Evolutionary conservation across 257 asterid genomes (phyloP).

Genomic region (Fraxinus anomala): DNA sequence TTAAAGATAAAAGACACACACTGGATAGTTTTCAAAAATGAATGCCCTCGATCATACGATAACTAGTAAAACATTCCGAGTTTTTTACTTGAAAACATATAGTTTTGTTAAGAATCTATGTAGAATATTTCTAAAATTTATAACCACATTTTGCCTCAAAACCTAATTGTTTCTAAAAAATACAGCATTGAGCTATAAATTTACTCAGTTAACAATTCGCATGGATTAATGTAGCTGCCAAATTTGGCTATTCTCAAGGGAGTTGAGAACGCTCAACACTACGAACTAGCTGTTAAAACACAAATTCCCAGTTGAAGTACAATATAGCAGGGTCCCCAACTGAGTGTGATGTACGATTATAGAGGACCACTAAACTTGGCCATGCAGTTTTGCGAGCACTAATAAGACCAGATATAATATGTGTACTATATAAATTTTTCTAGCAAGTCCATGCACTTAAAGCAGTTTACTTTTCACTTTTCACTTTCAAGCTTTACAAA

Average conservation of each 20-base stretch:
- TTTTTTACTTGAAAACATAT: neutral
- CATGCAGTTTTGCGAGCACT: neutral
- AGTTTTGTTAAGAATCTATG: neutral
- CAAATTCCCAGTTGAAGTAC: neutral
- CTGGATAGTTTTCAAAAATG: neutral
- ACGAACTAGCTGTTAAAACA: neutral
- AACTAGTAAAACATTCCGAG: neutral
- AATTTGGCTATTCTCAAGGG: neutral
- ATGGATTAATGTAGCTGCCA: neutral
- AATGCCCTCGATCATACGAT: neutral
- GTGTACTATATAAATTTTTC: neutral
- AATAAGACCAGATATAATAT: neutral
- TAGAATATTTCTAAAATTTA: neutral
- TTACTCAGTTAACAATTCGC: neutral
- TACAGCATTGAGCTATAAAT: neutral
- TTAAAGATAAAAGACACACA: neutral
- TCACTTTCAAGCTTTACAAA: slow-evolving; percentile 5
- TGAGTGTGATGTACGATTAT: neutral
- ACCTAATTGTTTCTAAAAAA: neutral
- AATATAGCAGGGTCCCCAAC: neutral
- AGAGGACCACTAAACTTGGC: slow-evolving; percentile 3
- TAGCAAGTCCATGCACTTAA: neutral
- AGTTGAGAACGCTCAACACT: neutral
- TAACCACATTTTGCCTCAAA: neutral
- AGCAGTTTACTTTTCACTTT: neutral